These are phyloP conservation scores for Gossypium thurberi DNA, from an alignment of 345 rosid genomes.

Conservation along the genomic window DNA sequence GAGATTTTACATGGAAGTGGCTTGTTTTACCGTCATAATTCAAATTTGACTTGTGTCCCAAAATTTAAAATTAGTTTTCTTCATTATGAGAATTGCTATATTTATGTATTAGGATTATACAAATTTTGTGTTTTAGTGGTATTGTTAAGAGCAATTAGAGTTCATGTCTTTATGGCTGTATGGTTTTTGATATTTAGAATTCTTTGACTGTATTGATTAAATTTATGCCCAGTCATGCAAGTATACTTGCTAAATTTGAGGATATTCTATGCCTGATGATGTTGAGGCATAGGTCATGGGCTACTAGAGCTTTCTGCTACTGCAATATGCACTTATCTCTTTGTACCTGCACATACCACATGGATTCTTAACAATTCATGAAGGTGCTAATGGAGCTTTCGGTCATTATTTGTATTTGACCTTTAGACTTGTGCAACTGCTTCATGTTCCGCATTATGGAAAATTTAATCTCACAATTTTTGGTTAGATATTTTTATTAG, in stretches of 20 bases:
- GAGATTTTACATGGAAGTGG: not conserved
- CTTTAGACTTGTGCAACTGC: not conserved
- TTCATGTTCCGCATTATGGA: not conserved
- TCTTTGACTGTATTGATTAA: not conserved
- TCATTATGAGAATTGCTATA: not conserved
- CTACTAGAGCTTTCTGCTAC: not conserved
- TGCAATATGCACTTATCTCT: not conserved
- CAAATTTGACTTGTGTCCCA: not conserved
- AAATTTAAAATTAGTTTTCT: not conserved
- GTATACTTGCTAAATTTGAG: not conserved
- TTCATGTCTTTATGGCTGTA: not conserved
- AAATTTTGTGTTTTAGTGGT: not conserved
- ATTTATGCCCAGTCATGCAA: not conserved
- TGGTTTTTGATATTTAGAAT: not conserved
- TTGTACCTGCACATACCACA: not conserved
- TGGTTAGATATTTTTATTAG: not conserved
- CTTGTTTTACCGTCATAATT: not conserved
- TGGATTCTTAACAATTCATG: not conserved
- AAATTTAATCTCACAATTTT: not conserved
- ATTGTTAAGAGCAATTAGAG: not conserved
- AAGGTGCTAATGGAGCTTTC: not conserved
- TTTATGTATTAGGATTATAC: not conserved
- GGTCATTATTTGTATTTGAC: not conserved
- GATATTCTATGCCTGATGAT: not conserved
- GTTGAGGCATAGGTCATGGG: not conserved